phyloP scores from a whole-genome alignment of 108 stramenopile genomes.

The Cyclotella atomus region DNA sequence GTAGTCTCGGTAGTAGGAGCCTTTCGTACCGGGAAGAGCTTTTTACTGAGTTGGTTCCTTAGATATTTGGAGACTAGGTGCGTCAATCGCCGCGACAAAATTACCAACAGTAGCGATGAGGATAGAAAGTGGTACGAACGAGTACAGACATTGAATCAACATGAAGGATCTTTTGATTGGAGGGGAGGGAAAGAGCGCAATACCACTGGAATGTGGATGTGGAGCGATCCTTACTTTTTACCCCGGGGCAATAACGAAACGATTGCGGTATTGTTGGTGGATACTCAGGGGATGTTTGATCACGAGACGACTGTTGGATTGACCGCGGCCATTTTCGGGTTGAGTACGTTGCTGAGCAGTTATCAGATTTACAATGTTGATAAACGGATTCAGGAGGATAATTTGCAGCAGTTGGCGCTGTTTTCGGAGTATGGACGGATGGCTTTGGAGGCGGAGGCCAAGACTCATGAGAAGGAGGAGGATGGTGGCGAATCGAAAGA shows the following conservation, averaged over 20 bases:
- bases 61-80: slow-evolving; percentile 74
- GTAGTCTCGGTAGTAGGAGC: slow-evolving; percentile 98
- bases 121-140: slow-evolving; percentile 70
- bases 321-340: slow-evolving; percentile 96
- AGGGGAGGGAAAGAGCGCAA: slow-evolving; percentile 92
- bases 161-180: slow-evolving; percentile 91
- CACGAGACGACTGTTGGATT: slow-evolving; percentile 96
- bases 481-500: slow-evolving; percentile 15
- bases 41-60: slow-evolving; percentile 95
- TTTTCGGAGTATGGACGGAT: slow-evolving; percentile 98
- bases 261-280: slow-evolving; percentile 93
- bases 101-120: slow-evolving; percentile 13
- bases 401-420: slow-evolving; percentile 97
- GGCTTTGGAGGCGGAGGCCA: slow-evolving; percentile 80
- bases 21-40: slow-evolving; percentile 97
- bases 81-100: slow-evolving; percentile 19
- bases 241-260: slow-evolving; percentile 59
- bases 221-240: slow-evolving; percentile 94
- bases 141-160: slow-evolving; percentile 59
- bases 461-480: slow-evolving; percentile 38
- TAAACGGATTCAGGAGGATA: slow-evolving; percentile 98
- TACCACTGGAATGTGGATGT: slow-evolving; percentile 99
- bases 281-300: slow-evolving; percentile 99
- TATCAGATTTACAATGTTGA: slow-evolving; percentile 99
- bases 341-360: slow-evolving; percentile 90